Base-by-base conservation (phyloP, 192 early-diverging fungal species). In the Obelidium mucronatum region DNA sequence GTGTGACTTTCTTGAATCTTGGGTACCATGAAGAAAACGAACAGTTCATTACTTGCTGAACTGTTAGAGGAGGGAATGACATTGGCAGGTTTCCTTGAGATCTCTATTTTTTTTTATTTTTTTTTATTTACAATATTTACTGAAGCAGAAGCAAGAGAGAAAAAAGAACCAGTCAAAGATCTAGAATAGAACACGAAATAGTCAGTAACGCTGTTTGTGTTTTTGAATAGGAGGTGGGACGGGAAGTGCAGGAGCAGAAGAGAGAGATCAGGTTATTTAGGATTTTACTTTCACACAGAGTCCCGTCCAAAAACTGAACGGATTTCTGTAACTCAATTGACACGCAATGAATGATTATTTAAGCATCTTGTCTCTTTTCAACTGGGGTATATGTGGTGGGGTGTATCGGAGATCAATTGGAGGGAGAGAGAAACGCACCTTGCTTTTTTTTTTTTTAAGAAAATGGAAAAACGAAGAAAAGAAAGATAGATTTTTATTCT, bases 11-110 rank as follows among this genome's bases (percentile, higher is more conserved):
- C 3, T 80, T 72, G 71, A 97, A 94, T 28, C 37, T 70, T 11
- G 87, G 85, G 75, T 94, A 95, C 97, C 97, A 98, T 13, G 86
- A 66, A 1, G 90, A 84, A 74, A 96, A 93, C 5, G 88, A 64
- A 77, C 95, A 97, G 70, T 89, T 88, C 44, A 81, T 31, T 4
- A 95, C 86, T 24, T 95, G 89, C 15, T 88, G 73, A 40, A 78
- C 73, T 0, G 91, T 91, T 28, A 93, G 70, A 22, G 83, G 81
- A 44, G 90, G 89, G 48, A 93, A 68, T 28, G 62, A 64, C 62
- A 64, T 64, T 0, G n/a, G n/a, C n/a, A n/a, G n/a, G n/a, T n/a
- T n/a, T n/a, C n/a, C n/a, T n/a, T n/a, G n/a, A n/a, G n/a, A n/a
- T n/a, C n/a, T n/a, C n/a, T n/a, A n/a, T n/a, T n/a, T n/a, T n/a